These are phyloP conservation scores for Xylariaceae sp. DNA, from an alignment of 2,329 filamentous ascomycete species.

Conservation along the genomic window DNA sequence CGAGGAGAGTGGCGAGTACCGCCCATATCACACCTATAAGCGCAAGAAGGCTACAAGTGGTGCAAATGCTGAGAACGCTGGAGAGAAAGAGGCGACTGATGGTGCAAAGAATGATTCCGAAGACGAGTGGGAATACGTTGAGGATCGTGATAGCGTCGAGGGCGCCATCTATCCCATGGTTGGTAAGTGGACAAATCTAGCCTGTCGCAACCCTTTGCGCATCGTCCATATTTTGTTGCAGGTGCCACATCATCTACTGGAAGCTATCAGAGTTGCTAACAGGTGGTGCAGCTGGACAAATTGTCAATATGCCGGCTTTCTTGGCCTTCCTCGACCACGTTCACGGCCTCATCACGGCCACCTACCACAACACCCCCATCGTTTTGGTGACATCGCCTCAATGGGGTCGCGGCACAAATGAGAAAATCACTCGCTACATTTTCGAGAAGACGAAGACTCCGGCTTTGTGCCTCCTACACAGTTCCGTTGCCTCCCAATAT, in stretches of 20 bases:
- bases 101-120: constrained; percentile 43
- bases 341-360: constrained; percentile 80
- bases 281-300: constrained; percentile 56
- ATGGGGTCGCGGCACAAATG: constrained; percentile 84
- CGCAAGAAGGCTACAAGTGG: constrained; percentile 42
- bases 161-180: constrained; percentile 84
- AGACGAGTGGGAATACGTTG: constrained; percentile 68
- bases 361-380: constrained; percentile 94
- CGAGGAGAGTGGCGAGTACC: constrained; percentile 67
- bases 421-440: constrained; percentile 85
- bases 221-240: background rate
- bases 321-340: constrained; percentile 90
- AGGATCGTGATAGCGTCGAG: constrained; percentile 81
- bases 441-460: constrained; percentile 97
- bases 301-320: constrained; percentile 88
- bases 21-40: constrained; percentile 71
- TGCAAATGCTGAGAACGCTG: background rate
- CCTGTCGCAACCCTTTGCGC: background rate
- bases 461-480: constrained; percentile 84
- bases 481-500: constrained; percentile 81
- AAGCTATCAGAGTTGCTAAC: constrained; percentile 11
- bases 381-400: constrained; percentile 83
- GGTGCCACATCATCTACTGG: background rate
- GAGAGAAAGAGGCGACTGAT: constrained; percentile 24
- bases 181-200: constrained; percentile 37